These are phyloP conservation scores for Prosopis cineraria DNA, from an alignment of 306 rosid genomes.

Conservation along the genomic window DNA sequence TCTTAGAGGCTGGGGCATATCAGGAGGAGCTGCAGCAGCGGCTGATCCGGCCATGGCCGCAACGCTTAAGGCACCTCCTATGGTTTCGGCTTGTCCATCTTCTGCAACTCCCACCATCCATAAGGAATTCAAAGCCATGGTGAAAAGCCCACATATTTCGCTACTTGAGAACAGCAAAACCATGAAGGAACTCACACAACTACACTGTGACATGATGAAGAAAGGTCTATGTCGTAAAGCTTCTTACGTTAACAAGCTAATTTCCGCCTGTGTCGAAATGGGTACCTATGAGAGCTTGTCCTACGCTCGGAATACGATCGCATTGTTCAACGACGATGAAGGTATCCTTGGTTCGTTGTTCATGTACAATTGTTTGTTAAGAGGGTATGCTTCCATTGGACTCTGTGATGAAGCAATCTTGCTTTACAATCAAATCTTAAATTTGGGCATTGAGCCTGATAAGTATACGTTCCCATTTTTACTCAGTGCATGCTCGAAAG, in stretches of 20 bases:
- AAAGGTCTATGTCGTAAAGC: slow-evolving; percentile 48
- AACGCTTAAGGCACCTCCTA: slow-evolving; percentile 38
- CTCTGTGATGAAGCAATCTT: slow-evolving; percentile 53
- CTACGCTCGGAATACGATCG: slow-evolving; percentile 51
- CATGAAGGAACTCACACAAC: slow-evolving; percentile 57
- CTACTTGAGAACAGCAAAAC: slow-evolving; percentile 53
- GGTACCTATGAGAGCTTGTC: slow-evolving; percentile 62
- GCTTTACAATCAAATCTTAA: slow-evolving; percentile 51
- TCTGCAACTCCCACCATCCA: slow-evolving; percentile 35
- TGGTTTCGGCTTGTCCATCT: slow-evolving; percentile 38
- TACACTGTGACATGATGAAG: slow-evolving; percentile 60
- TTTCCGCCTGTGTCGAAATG: slow-evolving; percentile 49
- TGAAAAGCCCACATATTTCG: slow-evolving; percentile 31
- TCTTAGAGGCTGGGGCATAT: too few species aligned
- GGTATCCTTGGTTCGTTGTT: slow-evolving; percentile 38
- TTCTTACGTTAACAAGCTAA: slow-evolving; percentile 46
- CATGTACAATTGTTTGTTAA: slow-evolving; percentile 58
- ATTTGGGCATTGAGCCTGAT: slow-evolving; percentile 60
- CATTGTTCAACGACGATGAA: slow-evolving; percentile 37
- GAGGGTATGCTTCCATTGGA: slow-evolving; percentile 69
- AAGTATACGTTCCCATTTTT: slow-evolving; percentile 70
- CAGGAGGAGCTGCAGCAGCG: too few species aligned
- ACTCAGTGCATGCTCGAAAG: slow-evolving; percentile 65
- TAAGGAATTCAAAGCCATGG: slow-evolving; percentile 37
- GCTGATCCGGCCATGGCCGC: slow-evolving; percentile 45